These are phyloP conservation scores for Colletotrichum sp. DNA, from an alignment of 2,329 filamentous ascomycete genomes.

Conservation along the genomic window DNA sequence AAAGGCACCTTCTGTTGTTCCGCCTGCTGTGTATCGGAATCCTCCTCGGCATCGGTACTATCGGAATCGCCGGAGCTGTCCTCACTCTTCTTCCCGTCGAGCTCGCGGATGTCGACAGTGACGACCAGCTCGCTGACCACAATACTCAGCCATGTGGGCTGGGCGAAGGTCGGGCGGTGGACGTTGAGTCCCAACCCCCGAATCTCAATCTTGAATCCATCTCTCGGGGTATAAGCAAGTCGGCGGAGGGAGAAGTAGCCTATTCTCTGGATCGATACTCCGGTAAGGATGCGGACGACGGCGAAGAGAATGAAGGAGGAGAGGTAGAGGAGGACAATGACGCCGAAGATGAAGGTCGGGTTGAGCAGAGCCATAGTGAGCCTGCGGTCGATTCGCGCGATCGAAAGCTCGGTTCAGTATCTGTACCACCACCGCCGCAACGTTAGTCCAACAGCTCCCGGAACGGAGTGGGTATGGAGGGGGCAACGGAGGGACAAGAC, in stretches of 20 bases:
- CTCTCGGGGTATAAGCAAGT: constrained; percentile 86
- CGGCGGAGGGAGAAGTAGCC: constrained; percentile 92
- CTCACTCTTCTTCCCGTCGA: constrained; percentile 57
- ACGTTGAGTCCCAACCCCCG: constrained; percentile 86
- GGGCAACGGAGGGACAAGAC: neutral
- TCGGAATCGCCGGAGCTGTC: constrained; percentile 34
- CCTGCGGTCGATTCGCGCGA: constrained; percentile 5
- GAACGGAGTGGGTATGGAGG: neutral
- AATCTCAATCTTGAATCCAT: constrained; percentile 89
- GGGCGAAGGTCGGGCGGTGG: constrained; percentile 93
- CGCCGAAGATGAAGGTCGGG: constrained; percentile 85
- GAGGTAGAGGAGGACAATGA: constrained; percentile 86
- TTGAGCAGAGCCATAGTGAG: constrained; percentile 67
- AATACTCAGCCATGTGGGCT: constrained; percentile 95
- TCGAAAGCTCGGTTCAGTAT: constrained; percentile 8
- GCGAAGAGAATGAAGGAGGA: constrained; percentile 94
- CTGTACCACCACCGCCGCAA: neutral
- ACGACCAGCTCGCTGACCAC: constrained; percentile 86
- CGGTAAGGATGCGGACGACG: constrained; percentile 88
- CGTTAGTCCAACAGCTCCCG: neutral
- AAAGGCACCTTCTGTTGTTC: constrained; percentile 17
- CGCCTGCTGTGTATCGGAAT: neutral
- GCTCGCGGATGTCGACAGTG: constrained; percentile 76
- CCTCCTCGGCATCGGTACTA: constrained; percentile 24
- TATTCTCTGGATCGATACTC: constrained; percentile 93